Evolutionary conservation across 352 stramenopile species (phyloP).

Genomic region (Pythium aristosporum): DNA sequence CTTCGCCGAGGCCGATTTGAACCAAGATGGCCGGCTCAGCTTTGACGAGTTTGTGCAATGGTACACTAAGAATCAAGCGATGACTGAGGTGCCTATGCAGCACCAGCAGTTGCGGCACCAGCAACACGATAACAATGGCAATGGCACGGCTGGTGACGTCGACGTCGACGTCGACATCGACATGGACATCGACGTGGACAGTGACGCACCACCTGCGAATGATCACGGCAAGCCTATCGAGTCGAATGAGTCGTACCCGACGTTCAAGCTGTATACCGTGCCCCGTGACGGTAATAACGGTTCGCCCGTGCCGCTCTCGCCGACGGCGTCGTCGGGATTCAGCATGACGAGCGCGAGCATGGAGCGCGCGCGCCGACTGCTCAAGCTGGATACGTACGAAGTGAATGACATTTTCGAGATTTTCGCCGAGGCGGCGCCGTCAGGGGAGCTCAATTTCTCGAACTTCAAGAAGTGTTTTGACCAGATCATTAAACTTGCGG

Average conservation of each 20-base stretch:
- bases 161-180: background rate
- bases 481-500: conserved; percentile 82
- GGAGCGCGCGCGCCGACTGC: conserved; percentile 66
- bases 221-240: background rate
- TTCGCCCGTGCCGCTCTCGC: conserved; percentile 4
- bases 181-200: background rate
- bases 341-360: conserved; percentile 79
- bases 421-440: conserved; percentile 80
- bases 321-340: conserved; percentile 23
- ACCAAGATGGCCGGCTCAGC: conserved; percentile 75
- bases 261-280: conserved; percentile 13
- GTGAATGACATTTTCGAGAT: conserved; percentile 89
- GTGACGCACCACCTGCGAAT: background rate
- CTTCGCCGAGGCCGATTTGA: conserved; percentile 82
- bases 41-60: conserved; percentile 88
- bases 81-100: conserved; percentile 33
- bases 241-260: conserved; percentile 21
- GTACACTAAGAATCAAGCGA: conserved; percentile 66
- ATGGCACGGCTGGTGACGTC: background rate
- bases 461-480: conserved; percentile 89
- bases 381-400: conserved; percentile 85
- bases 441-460: conserved; percentile 70
- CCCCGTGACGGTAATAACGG: background rate
- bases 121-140: conserved; percentile 1
- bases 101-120: conserved; percentile 1